Percentiles rank a stretch among this genome's conserved stretches.
Evolutionary conservation across 495 filamentous ascomycete genomes (phyloP).

Genomic region (Xylaria curta): DNA sequence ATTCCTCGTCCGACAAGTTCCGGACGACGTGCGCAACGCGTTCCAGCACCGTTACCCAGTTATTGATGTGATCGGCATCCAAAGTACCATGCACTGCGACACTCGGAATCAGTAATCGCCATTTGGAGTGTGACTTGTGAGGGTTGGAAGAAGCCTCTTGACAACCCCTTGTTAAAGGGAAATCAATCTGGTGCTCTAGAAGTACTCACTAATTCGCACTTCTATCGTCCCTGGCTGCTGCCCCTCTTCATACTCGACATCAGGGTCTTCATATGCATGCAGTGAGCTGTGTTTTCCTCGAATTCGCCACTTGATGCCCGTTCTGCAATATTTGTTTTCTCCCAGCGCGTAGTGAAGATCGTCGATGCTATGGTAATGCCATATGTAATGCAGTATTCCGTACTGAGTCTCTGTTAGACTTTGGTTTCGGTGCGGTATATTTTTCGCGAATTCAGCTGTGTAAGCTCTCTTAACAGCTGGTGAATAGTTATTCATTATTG

Average conservation of each 20-base stretch:
- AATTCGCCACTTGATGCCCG: background rate
- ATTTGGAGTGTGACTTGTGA: background rate
- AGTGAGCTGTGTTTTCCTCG: constrained; percentile 11
- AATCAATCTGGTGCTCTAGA: background rate
- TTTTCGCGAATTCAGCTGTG: background rate
- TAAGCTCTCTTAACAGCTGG: background rate
- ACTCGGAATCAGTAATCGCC: background rate
- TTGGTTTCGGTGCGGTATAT: background rate
- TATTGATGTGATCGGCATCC: constrained; percentile 34
- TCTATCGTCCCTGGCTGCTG: constrained; percentile 30
- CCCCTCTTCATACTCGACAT: no score
- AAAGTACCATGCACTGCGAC: constrained; percentile 35
- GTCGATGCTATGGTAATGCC: constrained; percentile 23
- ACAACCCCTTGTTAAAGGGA: background rate
- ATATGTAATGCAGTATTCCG: constrained; percentile 20
- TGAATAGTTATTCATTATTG: background rate
- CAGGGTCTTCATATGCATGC: background rate
- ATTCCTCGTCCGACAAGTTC: background rate
- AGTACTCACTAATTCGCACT: constrained; percentile 26
- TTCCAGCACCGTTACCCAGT: constrained; percentile 30
- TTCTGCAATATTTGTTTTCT: background rate
- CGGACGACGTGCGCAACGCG: constrained; percentile 24
- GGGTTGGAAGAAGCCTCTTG: background rate
- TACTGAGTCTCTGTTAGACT: no score
- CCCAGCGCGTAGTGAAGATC: background rate